Evolutionary conservation across 768 basidiomycete species (phyloP), one percentile per base, ranked within the genome.

Genomic region (Pisolithus tinctorius): DNA sequence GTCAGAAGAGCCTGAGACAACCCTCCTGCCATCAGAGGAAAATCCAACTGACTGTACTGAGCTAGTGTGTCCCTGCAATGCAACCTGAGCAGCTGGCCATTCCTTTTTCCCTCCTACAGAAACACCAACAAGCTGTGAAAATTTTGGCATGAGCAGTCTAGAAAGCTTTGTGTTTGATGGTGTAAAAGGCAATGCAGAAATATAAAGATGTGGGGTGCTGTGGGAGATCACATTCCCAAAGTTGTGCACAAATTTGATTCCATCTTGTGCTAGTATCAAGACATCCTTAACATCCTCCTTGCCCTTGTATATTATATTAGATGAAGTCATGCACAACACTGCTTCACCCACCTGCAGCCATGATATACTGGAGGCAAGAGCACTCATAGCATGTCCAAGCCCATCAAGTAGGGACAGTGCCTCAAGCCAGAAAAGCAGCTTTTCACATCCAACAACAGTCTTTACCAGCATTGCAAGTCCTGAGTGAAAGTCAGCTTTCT

Each of bases 391-490:
- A 57, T 25, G 20, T 26, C 42, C 42, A 10, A 43, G 42, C 13
- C 20, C 42, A 20, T 14, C 26, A 9, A 56, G 52, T 6, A 63
- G 58, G 23, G 60, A 57, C 16, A 74, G 55, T 4, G 62, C 66
- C 47, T 74, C 74, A 7, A 74, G 48, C 73, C 73, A 74, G 47
- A 62, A 71, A 4, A 74, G 57, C 4, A 74, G 56, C 14, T 54
- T 53, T 1, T 48, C 26, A 38, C 62, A 45, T 25, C 63, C 49
- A 46, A 71, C 8, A 49, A 48, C 20, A 56, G 50, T 2, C 2
- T 20, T 20, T 20, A 20, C 20, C 20, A 20, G 2, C 2, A 2
- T 1, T 20, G 20, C 20, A 20, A 67, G 47, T 7, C 52, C 51
- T 1, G 45, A n/a, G n/a, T 58, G 58, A 41, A 53, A 57, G 13